Base-by-base conservation (phyloP, 1,139 yeast species). In the Pichia sp. region DNA sequence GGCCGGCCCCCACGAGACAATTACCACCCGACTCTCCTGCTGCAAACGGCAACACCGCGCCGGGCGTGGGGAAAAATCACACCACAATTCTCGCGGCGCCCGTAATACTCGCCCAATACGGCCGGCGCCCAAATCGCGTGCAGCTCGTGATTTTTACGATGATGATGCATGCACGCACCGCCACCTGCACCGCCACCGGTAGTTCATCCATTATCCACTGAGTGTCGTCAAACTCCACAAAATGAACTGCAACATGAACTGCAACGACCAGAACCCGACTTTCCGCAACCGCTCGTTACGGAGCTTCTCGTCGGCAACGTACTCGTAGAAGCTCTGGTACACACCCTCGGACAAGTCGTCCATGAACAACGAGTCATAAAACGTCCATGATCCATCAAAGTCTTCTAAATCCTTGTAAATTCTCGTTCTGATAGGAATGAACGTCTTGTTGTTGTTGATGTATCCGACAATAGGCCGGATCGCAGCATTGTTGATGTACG, bases 381-480 rank as follows among this genome's bases (percentile, higher is more conserved):
- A 75, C 1, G 99, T 93, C 99, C 99, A 93, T 5, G 96, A 81
- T 0, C 99, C 99, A 58, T 87, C 90, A 62, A 93, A 93, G 61
- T 93, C 98, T 33, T 73, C 71, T 27, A 89, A 68, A 44, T 80
- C 77, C 63, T 93, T 93, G 40, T 85, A 85, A n/a, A 93, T 81
- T 6, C 91, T 78, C 61, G 96, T 89, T 54, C 83, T 76, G 52
- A 93, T 82, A 42, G 96, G 97, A 53, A 93, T 91, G 58, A 85
- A 86, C 0, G 98, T 89, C 60, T 87, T 85, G 53, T 86, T 79
- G 32, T 95, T 85, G 65, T 93, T 93, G 62, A 93, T 91, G 66
- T 91, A 93, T 0, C 94, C 98, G 27, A 93, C 96, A 62, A 93
- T 91, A 0, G 99, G 99, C 54, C 96, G 73, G 46, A 93, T 85